Evolutionary conservation across 768 basidiomycete species (phyloP).

Genomic region (Lactarius sp.): DNA sequence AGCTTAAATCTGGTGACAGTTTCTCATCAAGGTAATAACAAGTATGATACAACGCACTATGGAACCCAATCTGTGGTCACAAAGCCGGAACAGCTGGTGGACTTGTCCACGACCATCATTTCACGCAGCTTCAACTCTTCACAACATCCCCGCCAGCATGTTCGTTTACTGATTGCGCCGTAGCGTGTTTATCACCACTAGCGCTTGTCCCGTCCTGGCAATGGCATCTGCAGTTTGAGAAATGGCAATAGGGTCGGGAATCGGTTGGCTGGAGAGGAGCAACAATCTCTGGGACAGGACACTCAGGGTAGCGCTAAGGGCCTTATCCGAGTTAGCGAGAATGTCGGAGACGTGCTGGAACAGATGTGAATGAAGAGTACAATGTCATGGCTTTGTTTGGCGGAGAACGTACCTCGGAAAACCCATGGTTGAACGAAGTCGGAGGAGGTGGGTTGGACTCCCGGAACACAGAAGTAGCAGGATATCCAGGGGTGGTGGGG

Average conservation of each 20-base stretch:
- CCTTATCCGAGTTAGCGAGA: conserved; percentile 8
- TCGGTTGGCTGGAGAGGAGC: conserved; percentile 11
- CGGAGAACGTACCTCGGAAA: conserved; percentile 5
- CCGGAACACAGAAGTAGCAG: neutral
- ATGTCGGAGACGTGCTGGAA: conserved; percentile 1
- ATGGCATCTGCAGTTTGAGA: conserved; percentile 25
- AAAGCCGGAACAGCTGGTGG: conserved; percentile 4
- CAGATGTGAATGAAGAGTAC: neutral
- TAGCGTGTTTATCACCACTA: conserved; percentile 18
- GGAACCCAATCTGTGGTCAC: conserved; percentile 5
- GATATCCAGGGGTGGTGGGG: neutral
- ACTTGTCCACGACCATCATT: conserved; percentile 4
- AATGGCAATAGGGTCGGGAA: conserved; percentile 19
- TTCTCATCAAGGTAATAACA: conserved; percentile 17
- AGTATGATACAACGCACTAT: conserved; percentile 19
- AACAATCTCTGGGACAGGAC: conserved; percentile 20
- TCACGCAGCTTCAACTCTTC: conserved; percentile 14
- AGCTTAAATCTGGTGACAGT: conserved; percentile 10
- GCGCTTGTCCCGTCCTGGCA: conserved; percentile 21
- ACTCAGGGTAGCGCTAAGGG: conserved; percentile 16
- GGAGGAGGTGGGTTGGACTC: conserved; percentile 3
- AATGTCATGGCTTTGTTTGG: neutral
- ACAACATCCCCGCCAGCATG: conserved; percentile 12
- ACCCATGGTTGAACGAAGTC: neutral
- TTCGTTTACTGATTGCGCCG: conserved; percentile 9